These are phyloP conservation scores for Fusarium heterosporum DNA, from an alignment of 2,329 filamentous ascomycete genomes.

Conservation along the genomic window DNA sequence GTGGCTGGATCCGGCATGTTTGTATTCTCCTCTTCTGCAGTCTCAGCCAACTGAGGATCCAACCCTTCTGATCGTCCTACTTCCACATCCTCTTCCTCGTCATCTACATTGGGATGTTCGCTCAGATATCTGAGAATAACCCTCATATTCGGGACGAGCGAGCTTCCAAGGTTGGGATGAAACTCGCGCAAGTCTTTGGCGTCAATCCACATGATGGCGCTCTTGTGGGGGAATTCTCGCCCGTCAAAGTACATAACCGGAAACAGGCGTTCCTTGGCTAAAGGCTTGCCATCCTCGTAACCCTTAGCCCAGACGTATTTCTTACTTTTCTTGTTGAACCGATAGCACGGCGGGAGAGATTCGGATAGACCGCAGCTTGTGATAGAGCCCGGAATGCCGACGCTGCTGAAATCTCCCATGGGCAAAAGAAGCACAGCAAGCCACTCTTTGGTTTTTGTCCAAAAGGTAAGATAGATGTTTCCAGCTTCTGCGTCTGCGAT, in stretches of 20 bases:
- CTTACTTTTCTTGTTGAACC: background rate
- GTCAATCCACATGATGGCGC: conserved; percentile 36
- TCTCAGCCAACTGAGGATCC: background rate
- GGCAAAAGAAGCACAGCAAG: conserved; percentile 17
- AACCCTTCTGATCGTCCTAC: background rate
- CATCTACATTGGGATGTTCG: background rate
- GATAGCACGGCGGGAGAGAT: conserved; percentile 3
- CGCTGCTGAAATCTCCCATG: conserved; percentile 5
- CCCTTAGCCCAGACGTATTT: conserved; percentile 17
- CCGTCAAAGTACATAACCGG: conserved; percentile 42
- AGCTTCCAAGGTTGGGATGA: background rate
- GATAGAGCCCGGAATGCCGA: conserved; percentile 12
- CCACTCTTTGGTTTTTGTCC: conserved; percentile 17
- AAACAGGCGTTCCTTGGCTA: conserved; percentile 29
- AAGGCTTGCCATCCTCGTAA: conserved; percentile 18
- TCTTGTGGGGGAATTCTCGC: conserved; percentile 29
- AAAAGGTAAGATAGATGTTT: conserved; percentile 13
- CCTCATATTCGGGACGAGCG: conserved; percentile 13
- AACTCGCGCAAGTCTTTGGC: conserved; percentile 32
- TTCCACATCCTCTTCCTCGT: background rate
- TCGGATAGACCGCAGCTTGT: background rate
- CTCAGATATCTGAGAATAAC: conserved; percentile 9
- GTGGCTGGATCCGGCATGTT: background rate
- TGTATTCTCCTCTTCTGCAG: background rate
- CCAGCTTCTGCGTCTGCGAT: conserved; percentile 1